Base-by-base conservation (phyloP, 768 basidiomycete species). In the Lentinula sp. region DNA sequence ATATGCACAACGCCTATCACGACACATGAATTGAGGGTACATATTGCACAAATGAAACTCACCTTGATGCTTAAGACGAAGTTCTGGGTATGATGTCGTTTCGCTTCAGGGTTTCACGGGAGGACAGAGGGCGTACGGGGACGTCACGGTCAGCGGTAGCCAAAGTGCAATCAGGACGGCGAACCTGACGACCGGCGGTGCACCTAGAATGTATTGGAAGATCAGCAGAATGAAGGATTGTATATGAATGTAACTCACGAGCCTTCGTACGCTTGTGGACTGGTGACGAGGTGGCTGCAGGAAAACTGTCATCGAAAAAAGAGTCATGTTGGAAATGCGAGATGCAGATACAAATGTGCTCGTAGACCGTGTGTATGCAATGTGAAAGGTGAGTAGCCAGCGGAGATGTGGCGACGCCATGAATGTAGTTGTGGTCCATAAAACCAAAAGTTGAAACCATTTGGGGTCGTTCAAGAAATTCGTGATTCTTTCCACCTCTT, bases 241-340 rank as follows among this genome's bases (percentile, higher is more conserved):
- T 37, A 28, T 28, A 53, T 10, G 42, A 20, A 41, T 56, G 41
- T 6, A 18, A 76, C 85, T 71, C 65, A 89, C 85, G 93, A 77
- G 69, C 91, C 91, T 73, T 93, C 91, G 68, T 93, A 93, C 2
- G 93, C 93, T 73, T 95, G 93, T 43, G 93, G 93, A 61, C 87
- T 91, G n/a, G 93, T 95, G 23, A 96, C 90, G 18, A 84, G 77
- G 66, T 84, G 83, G 15, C 83, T 84, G 28, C 28, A 61, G 52
- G 55, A 39, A 96, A 80, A 63, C 95, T 90, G 71, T 81, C 18
- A 32, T 8, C 10, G 1, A 15, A n/a, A 33, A 15, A 52, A 16
- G 51, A 12, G 51, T 52, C 33, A 52, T 52, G 51, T 20, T 48
- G 20, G 46, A 48, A 2, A 48, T 23, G 46, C 6, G 46, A 20